Percentiles rank a stretch among this genome's conserved stretches.
phyloP scores from a whole-genome alignment of 495 filamentous ascomycete genomes.

The Tuber melanosporum region DNA sequence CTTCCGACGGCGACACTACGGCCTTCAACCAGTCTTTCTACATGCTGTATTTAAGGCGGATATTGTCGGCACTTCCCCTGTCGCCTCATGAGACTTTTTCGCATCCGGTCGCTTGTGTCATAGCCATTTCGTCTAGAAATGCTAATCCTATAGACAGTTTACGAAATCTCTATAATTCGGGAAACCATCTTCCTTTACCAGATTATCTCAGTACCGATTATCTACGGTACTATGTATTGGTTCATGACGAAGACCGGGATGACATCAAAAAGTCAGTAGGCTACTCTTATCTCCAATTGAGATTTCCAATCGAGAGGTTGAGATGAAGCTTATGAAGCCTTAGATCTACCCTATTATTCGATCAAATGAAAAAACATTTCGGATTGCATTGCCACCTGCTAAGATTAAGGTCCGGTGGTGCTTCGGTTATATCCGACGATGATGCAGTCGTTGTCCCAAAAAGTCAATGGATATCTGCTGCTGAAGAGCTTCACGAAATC shows the following conservation, averaged over 20 bases:
- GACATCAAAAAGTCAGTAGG: constrained; percentile 77
- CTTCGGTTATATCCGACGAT: constrained; percentile 85
- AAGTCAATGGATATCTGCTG: constrained; percentile 81
- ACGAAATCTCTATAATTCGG: constrained; percentile 69
- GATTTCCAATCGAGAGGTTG: neutral
- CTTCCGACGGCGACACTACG: constrained; percentile 30
- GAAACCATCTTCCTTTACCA: constrained; percentile 64
- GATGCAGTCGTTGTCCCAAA: constrained; percentile 74
- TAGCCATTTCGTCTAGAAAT: constrained; percentile 87
- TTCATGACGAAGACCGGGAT: constrained; percentile 94
- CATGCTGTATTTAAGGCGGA: constrained; percentile 69
- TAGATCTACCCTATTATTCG: constrained; percentile 56
- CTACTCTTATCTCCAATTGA: neutral
- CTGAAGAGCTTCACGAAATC: constrained; percentile 72
- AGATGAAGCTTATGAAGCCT: constrained; percentile 19
- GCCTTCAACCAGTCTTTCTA: constrained; percentile 55
- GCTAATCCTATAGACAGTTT: constrained; percentile 73
- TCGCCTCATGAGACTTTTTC: constrained; percentile 85
- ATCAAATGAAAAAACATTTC: constrained; percentile 96
- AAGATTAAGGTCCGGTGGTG: constrained; percentile 65
- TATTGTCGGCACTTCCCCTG: constrained; percentile 69
- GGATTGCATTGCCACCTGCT: constrained; percentile 92
- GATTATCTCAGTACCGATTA: constrained; percentile 82
- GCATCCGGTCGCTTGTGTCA: constrained; percentile 92
- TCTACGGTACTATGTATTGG: constrained; percentile 87